These are phyloP conservation scores for Pseudevernia furfuracea DNA, from an alignment of 495 filamentous ascomycete species.

Conservation along the genomic window DNA sequence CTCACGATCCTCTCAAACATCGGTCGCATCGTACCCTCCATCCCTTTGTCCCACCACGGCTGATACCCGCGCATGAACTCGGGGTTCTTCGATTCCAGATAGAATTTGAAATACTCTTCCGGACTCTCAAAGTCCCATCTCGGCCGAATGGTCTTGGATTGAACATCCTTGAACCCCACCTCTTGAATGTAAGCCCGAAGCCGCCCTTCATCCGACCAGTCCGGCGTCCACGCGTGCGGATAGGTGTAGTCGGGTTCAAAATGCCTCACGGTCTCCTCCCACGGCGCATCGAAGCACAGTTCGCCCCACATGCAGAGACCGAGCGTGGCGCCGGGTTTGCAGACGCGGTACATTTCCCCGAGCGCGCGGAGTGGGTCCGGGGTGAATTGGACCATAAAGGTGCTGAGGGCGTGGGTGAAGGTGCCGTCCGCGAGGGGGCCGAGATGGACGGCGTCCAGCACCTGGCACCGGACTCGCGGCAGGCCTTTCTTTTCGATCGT, in stretches of 20 bases:
- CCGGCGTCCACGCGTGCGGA: slow-evolving; percentile 12
- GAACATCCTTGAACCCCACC: slow-evolving; percentile 8
- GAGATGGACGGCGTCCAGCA: slow-evolving; percentile 1
- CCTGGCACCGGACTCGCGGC: slow-evolving; percentile 2
- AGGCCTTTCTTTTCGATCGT: slow-evolving; percentile 8
- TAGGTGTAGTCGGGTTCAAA: slow-evolving; percentile 12
- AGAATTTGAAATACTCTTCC: slow-evolving; percentile 6
- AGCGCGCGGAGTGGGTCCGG: slow-evolving; percentile 35
- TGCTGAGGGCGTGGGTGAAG: slow-evolving; percentile 49
- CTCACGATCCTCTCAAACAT: slow-evolving; percentile 10
- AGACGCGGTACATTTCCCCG: slow-evolving; percentile 43
- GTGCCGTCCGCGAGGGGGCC: slow-evolving; percentile 29
- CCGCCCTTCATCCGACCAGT: slow-evolving; percentile 11
- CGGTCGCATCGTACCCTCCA: slow-evolving; percentile 9
- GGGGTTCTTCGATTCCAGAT: slow-evolving; percentile 11
- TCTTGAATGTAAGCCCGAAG: slow-evolving; percentile 8
- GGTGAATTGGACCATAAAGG: slow-evolving; percentile 47
- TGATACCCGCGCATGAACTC: slow-evolving; percentile 11
- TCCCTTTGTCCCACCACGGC: slow-evolving; percentile 13
- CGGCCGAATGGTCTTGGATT: neutral
- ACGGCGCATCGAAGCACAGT: slow-evolving; percentile 7
- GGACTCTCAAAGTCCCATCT: slow-evolving; percentile 9
- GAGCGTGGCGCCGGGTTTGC: slow-evolving; percentile 43
- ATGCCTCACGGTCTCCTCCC: slow-evolving; percentile 11
- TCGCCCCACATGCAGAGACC: slow-evolving; percentile 21